Base-by-base conservation (phyloP, 1,284 basidiomycete genomes). In the Cryptococcus sp. region DNA sequence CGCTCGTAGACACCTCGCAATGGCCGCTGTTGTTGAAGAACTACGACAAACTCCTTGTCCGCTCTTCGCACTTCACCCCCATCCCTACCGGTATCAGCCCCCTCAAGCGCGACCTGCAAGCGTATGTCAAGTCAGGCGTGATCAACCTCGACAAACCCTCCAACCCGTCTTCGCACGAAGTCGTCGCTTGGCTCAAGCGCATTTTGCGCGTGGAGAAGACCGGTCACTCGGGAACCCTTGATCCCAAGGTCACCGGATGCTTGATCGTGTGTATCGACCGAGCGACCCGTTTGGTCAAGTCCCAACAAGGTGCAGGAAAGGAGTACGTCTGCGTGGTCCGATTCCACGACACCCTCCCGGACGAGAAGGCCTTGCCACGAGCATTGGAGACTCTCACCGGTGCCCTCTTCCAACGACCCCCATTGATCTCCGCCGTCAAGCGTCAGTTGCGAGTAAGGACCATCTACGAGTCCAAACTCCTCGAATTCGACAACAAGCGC, bases 71-170 rank as follows among this genome's bases (percentile, higher is more conserved):
- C 83, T 99, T 98, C 78, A 99, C 96, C 8, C 96, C 96, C 64
- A 97, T 99, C 73, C 93, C 95, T 27, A 78, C 79, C 50, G 93
- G 69, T 86, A 78, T 89, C 79, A 91, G 88, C 70, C 95, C 94
- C 38, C 82, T 98, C 71, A 97, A 96, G 82, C 88, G 95, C 57
- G 94, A 98, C 74, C 88, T 98, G 57, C 81, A 84, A 25, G 84
- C 86, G 58, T 98, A 99, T 80, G 86, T 99, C 79, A 93, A 93
- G 88, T 93, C 93, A 63, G 96, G 96, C 69, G 92, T 97, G 58
- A 99, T 99, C 79, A 98, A 99, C 82, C 84, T 99, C 68, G 96
- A 99, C 85, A 99, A 99, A 79, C 96, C 96, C 25, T 98, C 95
- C 50, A 99, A 99, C 81, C 96, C 96, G 8, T 99, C 96, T 5